Conservation (phyloP, 2,329 filamentous ascomycete species). For the Nigrospora sphaerica region DNA sequence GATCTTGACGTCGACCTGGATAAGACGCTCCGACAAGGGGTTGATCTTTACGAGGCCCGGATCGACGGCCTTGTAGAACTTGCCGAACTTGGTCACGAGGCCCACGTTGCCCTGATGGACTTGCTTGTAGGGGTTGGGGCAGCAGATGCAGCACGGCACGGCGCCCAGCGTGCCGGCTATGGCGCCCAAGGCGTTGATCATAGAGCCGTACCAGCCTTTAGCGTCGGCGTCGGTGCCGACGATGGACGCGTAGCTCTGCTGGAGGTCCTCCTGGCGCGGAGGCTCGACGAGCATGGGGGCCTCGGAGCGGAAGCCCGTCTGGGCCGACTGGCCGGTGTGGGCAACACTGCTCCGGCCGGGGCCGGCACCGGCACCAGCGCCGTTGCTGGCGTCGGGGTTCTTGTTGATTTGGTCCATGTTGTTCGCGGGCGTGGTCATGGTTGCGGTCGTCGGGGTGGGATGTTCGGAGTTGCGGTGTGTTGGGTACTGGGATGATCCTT, state of each 20-base stretch:
- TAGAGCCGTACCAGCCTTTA: constrained; percentile 82
- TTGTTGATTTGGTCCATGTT: neutral
- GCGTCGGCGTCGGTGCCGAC: constrained; percentile 59
- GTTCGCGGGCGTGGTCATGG: too few relatives aligned
- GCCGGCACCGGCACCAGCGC: neutral
- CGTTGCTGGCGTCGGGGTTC: neutral
- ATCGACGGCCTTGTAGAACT: constrained; percentile 92
- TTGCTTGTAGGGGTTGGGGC: constrained; percentile 92
- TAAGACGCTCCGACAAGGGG: constrained; percentile 81
- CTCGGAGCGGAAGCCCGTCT: constrained; percentile 40
- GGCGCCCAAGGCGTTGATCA: constrained; percentile 72
- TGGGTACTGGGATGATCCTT: too few relatives aligned
- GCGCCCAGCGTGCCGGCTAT: constrained; percentile 75
- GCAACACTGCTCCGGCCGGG: too few relatives aligned
- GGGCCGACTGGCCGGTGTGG: neutral
- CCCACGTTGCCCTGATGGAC: constrained; percentile 92
- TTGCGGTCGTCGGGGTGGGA: too few relatives aligned
- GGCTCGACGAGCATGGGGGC: constrained; percentile 67
- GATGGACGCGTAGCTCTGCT: constrained; percentile 67
- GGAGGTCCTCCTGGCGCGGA: constrained; percentile 74
- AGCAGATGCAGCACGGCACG: constrained; percentile 83
- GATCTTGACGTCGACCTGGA: constrained; percentile 97
- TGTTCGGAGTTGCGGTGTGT: too few relatives aligned
- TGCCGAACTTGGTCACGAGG: constrained; percentile 89
- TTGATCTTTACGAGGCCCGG: constrained; percentile 97